Conservation (phyloP, 305 asterid species). For the Ilex paraguariensis region DNA sequence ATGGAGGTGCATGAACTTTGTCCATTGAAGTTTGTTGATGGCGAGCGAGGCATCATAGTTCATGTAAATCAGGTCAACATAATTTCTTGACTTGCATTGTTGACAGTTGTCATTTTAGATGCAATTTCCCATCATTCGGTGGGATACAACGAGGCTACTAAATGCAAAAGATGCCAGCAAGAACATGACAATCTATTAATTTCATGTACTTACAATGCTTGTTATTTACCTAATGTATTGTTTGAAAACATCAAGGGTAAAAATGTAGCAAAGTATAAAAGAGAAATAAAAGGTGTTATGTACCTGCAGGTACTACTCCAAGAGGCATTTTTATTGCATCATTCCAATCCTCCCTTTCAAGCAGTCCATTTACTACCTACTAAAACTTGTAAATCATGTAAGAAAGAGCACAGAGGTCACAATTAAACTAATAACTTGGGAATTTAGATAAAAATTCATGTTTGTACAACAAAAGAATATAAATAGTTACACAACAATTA, state of each 20-base stretch:
- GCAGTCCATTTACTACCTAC: slow-evolving; percentile 96
- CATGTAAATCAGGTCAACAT: no score
- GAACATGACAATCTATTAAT: not conserved
- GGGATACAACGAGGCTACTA: no score
- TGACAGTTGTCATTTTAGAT: no score
- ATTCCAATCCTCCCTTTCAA: slow-evolving; percentile 81
- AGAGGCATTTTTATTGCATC: slow-evolving; percentile 75
- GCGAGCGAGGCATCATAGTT: no score
- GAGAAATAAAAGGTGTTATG: slow-evolving; percentile 3
- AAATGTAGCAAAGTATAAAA: not conserved
- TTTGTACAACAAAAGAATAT: not conserved
- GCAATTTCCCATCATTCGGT: no score
- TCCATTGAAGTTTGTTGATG: no score
- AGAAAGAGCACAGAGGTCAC: slow-evolving; percentile 21
- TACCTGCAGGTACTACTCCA: slow-evolving; percentile 94
- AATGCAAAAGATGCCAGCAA: no score
- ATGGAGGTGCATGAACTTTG: no score
- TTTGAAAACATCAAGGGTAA: not conserved
- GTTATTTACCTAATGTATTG: not conserved
- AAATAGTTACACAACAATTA: not conserved
- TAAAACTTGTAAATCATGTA: slow-evolving; percentile 31
- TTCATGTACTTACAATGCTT: not conserved
- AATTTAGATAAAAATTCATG: not conserved
- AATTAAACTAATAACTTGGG: not conserved
- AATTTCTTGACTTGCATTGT: no score